A percentile compares a stretch with the other conserved stretches of the same genome.
Evolutionary conservation across 2,329 filamentous ascomycete genomes (phyloP).

Genomic region (Fusarium sp.): DNA sequence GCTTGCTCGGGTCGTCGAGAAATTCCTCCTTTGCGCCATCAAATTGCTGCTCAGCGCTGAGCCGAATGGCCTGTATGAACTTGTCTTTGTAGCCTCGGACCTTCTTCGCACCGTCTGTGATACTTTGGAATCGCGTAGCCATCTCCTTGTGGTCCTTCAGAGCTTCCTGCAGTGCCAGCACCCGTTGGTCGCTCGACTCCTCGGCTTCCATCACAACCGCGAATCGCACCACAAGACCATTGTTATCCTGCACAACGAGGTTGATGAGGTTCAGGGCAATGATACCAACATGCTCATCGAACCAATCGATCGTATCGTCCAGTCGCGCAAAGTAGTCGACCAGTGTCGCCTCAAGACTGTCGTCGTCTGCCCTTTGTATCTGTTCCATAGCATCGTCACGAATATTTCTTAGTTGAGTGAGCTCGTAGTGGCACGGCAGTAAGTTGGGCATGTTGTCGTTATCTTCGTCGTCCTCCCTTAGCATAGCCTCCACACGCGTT

Average conservation of each 20-base stretch:
- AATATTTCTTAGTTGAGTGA: slow-evolving; percentile 92
- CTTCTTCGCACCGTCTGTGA: slow-evolving; percentile 91
- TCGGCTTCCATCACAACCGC: slow-evolving; percentile 94
- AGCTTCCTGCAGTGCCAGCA: slow-evolving; percentile 91
- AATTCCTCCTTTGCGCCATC: slow-evolving; percentile 78
- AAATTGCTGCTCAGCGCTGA: slow-evolving; percentile 80
- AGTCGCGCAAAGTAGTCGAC: slow-evolving; percentile 90
- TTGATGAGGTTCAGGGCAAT: slow-evolving; percentile 91
- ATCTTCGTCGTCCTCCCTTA: slow-evolving; percentile 86
- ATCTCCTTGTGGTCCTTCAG: slow-evolving; percentile 96
- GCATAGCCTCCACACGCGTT: slow-evolving; percentile 78
- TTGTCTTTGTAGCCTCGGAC: slow-evolving; percentile 97
- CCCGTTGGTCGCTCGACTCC: slow-evolving; percentile 94
- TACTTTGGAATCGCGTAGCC: slow-evolving; percentile 91
- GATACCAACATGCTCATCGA: slow-evolving; percentile 92
- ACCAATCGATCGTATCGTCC: slow-evolving; percentile 91
- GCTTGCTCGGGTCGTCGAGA: slow-evolving; percentile 80
- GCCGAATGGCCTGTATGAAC: slow-evolving; percentile 83
- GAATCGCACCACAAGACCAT: slow-evolving; percentile 88
- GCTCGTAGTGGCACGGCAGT: slow-evolving; percentile 87
- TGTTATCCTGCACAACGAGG: slow-evolving; percentile 86
- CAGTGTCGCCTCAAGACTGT: slow-evolving; percentile 81
- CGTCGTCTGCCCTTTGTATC: slow-evolving; percentile 81
- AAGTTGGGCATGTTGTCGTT: slow-evolving; percentile 92
- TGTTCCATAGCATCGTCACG: slow-evolving; percentile 97